Conservation (phyloP, 192 early-diverging fungal species). For the Entophlyctis luteolus region DNA sequence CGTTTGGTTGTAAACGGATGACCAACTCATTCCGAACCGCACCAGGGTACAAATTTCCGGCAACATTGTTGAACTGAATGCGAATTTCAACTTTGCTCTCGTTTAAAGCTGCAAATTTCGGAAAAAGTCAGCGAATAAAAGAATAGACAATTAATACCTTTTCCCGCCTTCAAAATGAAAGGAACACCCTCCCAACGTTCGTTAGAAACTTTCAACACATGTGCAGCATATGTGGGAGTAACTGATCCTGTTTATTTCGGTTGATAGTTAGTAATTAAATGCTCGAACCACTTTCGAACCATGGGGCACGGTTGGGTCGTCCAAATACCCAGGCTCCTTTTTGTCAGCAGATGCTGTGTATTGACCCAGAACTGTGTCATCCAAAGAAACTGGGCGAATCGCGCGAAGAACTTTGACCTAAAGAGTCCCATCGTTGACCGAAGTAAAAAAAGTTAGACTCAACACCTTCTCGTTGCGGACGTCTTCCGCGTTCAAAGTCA, state of each 20-base stretch:
- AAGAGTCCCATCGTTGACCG: too few species aligned
- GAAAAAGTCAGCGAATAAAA: neutral
- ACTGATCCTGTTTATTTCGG: too few species aligned
- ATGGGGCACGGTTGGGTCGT: conserved; percentile 79
- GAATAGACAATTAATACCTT: conserved; percentile 36
- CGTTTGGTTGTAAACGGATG: conserved; percentile 88
- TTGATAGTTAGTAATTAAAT: too few species aligned
- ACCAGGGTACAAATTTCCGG: conserved; percentile 73
- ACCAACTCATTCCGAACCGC: conserved; percentile 92
- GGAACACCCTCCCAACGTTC: conserved; percentile 93
- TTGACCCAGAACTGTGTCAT: conserved; percentile 88
- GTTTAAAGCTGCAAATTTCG: conserved; percentile 78
- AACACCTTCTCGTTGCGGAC: conserved; percentile 91
- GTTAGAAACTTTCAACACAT: conserved; percentile 85
- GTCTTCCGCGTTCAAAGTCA: conserved; percentile 81
- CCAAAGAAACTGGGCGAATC: conserved; percentile 68
- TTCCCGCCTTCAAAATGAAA: conserved; percentile 68
- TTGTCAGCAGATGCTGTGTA: conserved; percentile 77
- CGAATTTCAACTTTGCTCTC: conserved; percentile 92
- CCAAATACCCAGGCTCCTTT: conserved; percentile 84
- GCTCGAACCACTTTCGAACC: too few species aligned
- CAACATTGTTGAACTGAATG: conserved; percentile 92
- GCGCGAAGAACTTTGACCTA: conserved; percentile 81
- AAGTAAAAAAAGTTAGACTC: too few species aligned
- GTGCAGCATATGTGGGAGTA: conserved; percentile 88